Evolutionary conservation across 768 basidiomycete genomes (phyloP), one percentile per base, ranked within the genome.

Genomic region (Chlorophyllum brunneum): DNA sequence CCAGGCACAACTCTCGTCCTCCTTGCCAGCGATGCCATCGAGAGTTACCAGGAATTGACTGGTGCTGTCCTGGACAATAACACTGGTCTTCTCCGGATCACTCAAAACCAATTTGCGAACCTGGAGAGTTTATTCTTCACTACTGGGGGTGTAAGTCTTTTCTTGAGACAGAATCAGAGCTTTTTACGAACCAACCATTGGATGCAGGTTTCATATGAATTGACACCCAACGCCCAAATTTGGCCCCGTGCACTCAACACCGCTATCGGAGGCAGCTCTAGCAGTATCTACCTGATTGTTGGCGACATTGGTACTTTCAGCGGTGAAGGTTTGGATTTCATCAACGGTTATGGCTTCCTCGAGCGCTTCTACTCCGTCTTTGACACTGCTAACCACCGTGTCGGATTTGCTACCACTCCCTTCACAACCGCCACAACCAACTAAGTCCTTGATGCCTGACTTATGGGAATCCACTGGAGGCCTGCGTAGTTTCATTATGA

Each of bases 361-460:
- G 71, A 74, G 65, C 80, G 85, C 13, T 86, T 81, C 75, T 86
- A 85, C 68, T 71, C 78, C 29, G 83, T 84, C 31, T 85, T 68
- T 60, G 85, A 87, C 61, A 81, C 83, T 39, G 63, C 72, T 38
- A 79, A 81, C 68, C 66, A 63, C 42, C 78, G 70, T n/a, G 72
- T 85, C 51, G 82, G 83, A 16, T 70, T 85, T 52, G 81, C 83
- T 5, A 78, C 71, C 24, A 83, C 75, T 5, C 49, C 68, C 7
- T 78, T 70, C 64, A 85, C 84, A 1, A 54, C 58, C 13, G 72
- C 81, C 3, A 77, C 67, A 8, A 63, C 58, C 26, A 76, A 75
- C 57, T 75, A 66, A 66, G 56, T 5, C n/a, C n/a, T n/a, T n/a
- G 13, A 4, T 36, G 13, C 24, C 24, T 11, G 13, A 3, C 4